These are phyloP conservation scores for Phialophora verrucosa DNA, from an alignment of 2,329 filamentous ascomycete species.

Conservation along the genomic window DNA sequence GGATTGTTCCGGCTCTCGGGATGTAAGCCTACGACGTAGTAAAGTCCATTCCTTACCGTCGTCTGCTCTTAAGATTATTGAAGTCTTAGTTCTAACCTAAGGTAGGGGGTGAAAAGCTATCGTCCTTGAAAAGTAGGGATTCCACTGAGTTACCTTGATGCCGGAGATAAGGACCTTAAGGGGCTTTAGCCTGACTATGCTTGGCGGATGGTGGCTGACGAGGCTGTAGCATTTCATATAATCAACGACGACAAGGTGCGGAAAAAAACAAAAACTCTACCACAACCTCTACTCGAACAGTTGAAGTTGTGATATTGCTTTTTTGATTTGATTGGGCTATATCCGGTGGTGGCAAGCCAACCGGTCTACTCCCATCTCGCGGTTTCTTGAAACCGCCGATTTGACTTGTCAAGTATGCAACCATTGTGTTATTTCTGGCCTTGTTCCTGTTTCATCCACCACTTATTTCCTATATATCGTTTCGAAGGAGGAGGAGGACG, in stretches of 20 bases:
- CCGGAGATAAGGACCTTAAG: neutral
- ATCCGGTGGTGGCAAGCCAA: neutral
- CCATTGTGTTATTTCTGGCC: neutral
- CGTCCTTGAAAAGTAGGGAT: too few species aligned
- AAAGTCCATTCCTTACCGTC: neutral
- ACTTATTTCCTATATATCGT: neutral
- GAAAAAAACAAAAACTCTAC: neutral
- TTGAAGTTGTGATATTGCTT: neutral
- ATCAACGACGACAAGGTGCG: neutral
- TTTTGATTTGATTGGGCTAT: neutral
- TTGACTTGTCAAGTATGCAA: slow-evolving; percentile 2
- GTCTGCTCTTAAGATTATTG: too few species aligned
- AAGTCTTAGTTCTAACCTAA: too few species aligned
- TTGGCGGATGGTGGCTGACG: neutral
- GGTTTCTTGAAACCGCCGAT: neutral
- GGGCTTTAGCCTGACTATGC: neutral
- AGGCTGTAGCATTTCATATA: neutral
- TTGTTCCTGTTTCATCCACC: neutral
- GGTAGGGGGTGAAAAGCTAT: too few species aligned
- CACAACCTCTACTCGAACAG: neutral
- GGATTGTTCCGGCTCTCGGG: too few species aligned
- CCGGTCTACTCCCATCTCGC: neutral
- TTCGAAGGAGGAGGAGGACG: neutral
- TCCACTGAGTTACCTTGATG: too few species aligned
- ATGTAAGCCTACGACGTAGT: neutral